Percentiles rank a stretch among this genome's conserved stretches.
Conservation (phyloP, 192 early-diverging fungal species). For the Coemansia reversa region DNA sequence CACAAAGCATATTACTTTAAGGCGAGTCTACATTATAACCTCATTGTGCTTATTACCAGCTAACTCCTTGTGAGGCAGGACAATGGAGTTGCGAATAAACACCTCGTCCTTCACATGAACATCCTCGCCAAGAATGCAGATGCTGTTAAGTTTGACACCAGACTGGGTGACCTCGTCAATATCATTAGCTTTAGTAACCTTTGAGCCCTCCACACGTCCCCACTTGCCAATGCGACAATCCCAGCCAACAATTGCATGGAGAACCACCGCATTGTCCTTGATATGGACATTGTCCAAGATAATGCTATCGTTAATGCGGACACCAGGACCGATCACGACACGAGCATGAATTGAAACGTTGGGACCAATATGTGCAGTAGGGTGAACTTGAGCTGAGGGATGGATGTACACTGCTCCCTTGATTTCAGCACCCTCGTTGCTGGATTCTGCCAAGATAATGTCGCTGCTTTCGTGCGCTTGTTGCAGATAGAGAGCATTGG, state of each 20-base stretch:
- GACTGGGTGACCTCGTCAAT: constrained; percentile 76
- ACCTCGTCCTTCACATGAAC: constrained; percentile 91
- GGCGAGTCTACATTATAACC: constrained; percentile 81
- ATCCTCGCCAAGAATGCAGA: constrained; percentile 90
- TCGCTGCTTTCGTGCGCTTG: constrained; percentile 68
- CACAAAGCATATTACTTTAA: background rate
- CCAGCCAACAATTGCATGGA: constrained; percentile 92
- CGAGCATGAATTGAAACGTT: constrained; percentile 95
- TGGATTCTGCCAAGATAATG: constrained; percentile 51
- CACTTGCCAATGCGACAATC: constrained; percentile 90
- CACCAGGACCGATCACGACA: constrained; percentile 83
- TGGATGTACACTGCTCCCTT: constrained; percentile 93
- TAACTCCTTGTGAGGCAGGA: constrained; percentile 96
- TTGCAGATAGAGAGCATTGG: constrained; percentile 91
- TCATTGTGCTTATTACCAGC: constrained; percentile 87
- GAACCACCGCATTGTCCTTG: constrained; percentile 83
- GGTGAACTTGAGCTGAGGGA: constrained; percentile 89
- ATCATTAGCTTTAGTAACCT: constrained; percentile 60
- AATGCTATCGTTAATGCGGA: constrained; percentile 91
- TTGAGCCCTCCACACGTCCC: constrained; percentile 90
- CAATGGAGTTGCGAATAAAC: constrained; percentile 94
- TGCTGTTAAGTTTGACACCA: constrained; percentile 88
- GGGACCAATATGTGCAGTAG: constrained; percentile 91
- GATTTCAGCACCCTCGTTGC: constrained; percentile 66
- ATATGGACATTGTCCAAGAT: constrained; percentile 91